Base-by-base conservation (phyloP, 2,329 filamentous ascomycete species). In the Fusarium sp. region DNA sequence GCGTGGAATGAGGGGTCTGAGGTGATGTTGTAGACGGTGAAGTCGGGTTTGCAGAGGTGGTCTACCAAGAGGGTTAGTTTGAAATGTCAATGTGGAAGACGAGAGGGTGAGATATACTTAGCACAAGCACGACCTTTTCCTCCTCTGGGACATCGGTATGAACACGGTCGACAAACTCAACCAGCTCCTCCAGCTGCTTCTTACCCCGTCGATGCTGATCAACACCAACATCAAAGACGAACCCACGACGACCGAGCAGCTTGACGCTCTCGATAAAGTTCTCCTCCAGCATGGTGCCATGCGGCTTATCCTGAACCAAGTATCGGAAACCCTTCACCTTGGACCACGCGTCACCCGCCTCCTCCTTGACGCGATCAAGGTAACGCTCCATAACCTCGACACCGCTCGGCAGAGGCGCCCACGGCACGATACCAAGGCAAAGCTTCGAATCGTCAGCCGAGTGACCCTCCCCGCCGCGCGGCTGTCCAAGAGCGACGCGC, bases 31-130 rank as follows among this genome's bases (percentile, higher is more conserved):
- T 85, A 83, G 73, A 91, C 84, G 31, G 84, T 84, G 27, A 96
- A 83, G 77, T 95, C 89, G 1, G 93, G 93, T 81, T 97, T 97
- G 85, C 93, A 94, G 72, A 97, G 86, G 80, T 97, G 93, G 79
- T 97, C 92, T 94, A 69, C 16, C 11, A 13, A 11, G n/a, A 29
- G 10, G 27, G 34, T 73, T 62, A 73, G 63, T 27, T 61, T 61
- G 29, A n/a, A n/a, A 29, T 7, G 31, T 16, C 23, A n/a, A 34
- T 11, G 27, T 10, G 7, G 53, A 18, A 23, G 31, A 23, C 27
- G 27, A 18, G 10, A 13, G 20, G 9, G 4, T 27, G 29, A n/a
- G 23, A 83, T 86, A 78, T 79, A 91, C 91, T 93, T 71, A 96
- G 81, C 57, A 96, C 84, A 74, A 94, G 87, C 0, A 83, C 85